Base-by-base conservation (phyloP, 805 yeast genomes). In the Priceomyces medius region DNA sequence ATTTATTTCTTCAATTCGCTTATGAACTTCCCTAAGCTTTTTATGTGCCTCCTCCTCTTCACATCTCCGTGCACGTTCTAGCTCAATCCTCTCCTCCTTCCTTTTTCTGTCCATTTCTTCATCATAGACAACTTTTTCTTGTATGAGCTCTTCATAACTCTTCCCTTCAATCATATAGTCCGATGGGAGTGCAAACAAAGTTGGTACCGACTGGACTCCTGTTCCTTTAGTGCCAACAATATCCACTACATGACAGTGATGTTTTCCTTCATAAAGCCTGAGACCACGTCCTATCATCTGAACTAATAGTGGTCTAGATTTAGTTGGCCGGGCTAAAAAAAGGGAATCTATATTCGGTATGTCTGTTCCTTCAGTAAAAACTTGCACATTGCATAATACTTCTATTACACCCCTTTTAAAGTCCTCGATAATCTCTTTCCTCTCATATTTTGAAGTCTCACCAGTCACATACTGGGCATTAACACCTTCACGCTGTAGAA, bases 221-320 rank as follows among this genome's bases (percentile, higher is more conserved):
- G 68, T 65, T n/a, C 65, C 67, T 10, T 67, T 68, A 0, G 82
- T 73, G 8, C 81, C 85, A n/a, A 81, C 86, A 60, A 88, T 79
- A 56, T 89, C 96, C 1, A 88, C 73, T 4, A 90, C 73, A 51
- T 83, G 84, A 53, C 97, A 88, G 44, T 70, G 66, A 2, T 70
- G 59, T 54, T 90, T 90, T 0, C 74, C 77, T 2, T 72, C 65
- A 51, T 80, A 80, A 10, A 78, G 49, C 27, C 98, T 64, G 31
- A 90, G 63, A 0, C 97, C 98, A 42, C 98, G 71, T 0, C 98
- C 98, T 14, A 90, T 74, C 96, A 90, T 90, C 56, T 90, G 98
- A 13, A 81, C 73, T 27, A 88, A 62, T 32, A 90, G 63, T 0
- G 85, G 79, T 23, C 80, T 64, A 0, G 97, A 89, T 43, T 73